Conservation (phyloP, 768 basidiomycete genomes). For the Amanita rubescens region DNA sequence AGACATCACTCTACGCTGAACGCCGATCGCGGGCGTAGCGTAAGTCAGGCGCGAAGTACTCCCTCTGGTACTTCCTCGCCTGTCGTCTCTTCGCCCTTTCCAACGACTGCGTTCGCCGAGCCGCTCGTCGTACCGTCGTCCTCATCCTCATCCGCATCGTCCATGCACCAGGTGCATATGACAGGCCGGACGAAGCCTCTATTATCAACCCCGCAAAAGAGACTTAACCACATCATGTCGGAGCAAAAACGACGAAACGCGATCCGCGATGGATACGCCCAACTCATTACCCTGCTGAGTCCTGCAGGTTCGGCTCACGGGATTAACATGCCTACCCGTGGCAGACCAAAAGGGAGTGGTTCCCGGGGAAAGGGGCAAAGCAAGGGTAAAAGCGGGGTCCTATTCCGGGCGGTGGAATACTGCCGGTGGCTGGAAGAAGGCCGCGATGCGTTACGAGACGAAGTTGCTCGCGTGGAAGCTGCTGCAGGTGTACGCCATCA, state of each 20-base stretch:
- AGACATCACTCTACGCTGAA: constrained; percentile 14
- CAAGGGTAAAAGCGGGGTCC: constrained; percentile 85
- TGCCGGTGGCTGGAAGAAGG: constrained; percentile 84
- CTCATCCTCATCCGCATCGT: constrained; percentile 14
- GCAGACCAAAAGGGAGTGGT: constrained; percentile 75
- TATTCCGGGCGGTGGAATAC: constrained; percentile 84
- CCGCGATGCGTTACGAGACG: constrained; percentile 57
- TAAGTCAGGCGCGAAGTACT: constrained; percentile 19
- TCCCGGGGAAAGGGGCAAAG: constrained; percentile 56
- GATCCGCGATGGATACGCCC: constrained; percentile 85
- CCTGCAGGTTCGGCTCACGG: constrained; percentile 65
- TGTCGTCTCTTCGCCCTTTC: constrained; percentile 5
- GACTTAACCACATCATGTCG: constrained; percentile 90
- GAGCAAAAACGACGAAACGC: constrained; percentile 92
- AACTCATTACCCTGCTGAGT: constrained; percentile 73
- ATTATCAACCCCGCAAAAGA: constrained; percentile 78
- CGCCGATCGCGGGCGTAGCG: constrained; percentile 17
- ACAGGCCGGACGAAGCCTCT: constrained; percentile 48
- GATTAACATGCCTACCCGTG: constrained; percentile 69
- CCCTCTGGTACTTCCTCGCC: constrained; percentile 24
- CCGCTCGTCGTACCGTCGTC: constrained; percentile 4
- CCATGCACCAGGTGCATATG: constrained; percentile 11
- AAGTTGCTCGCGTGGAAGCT: constrained; percentile 61
- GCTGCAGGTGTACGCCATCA: constrained; percentile 44
- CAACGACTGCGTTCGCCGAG: constrained; percentile 6